Evolutionary conservation across 345 rosid species (phyloP).

Genomic region (Cochlearia excelsa): DNA sequence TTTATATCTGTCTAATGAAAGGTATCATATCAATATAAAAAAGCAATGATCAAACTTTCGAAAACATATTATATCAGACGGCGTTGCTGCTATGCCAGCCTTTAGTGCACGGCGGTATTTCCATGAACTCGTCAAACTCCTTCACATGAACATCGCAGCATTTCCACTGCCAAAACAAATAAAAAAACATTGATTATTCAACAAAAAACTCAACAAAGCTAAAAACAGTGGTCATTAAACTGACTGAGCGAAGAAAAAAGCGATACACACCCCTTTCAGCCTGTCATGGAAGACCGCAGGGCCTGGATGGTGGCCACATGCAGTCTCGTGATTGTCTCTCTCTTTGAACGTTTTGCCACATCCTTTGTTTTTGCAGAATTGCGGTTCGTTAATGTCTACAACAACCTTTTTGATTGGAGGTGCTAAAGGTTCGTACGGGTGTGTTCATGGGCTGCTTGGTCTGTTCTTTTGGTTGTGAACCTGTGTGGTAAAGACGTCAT

Average conservation of each 20-base stretch:
- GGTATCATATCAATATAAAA: not conserved
- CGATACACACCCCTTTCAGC: slow-evolving; percentile 51
- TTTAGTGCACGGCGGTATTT: slow-evolving; percentile 77
- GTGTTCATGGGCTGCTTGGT: slow-evolving; percentile 23
- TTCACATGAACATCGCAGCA: slow-evolving; percentile 84
- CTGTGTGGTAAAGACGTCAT: slow-evolving; percentile 35
- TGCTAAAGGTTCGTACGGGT: slow-evolving; percentile 21
- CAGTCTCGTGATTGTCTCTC: slow-evolving; percentile 74
- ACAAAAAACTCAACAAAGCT: not conserved
- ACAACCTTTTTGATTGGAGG: slow-evolving; percentile 48
- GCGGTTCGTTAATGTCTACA: slow-evolving; percentile 63
- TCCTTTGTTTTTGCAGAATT: slow-evolving; percentile 76
- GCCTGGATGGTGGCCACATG: slow-evolving; percentile 92
- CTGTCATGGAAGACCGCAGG: slow-evolving; percentile 93
- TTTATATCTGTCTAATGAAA: no score
- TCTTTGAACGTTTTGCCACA: slow-evolving; percentile 84
- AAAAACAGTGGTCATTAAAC: not conserved
- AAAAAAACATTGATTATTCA: not conserved
- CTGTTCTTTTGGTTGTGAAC: slow-evolving; percentile 53
- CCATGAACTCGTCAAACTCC: slow-evolving; percentile 95
- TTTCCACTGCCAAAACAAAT: slow-evolving; percentile 71
- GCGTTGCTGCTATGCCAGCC: slow-evolving; percentile 79
- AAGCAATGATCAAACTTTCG: not conserved
- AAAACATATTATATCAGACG: slow-evolving; percentile 25
- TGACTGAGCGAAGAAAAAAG: not conserved